Evolutionary conservation across 345 rosid genomes (phyloP).

Genomic region (Pelargonium nanum): DNA sequence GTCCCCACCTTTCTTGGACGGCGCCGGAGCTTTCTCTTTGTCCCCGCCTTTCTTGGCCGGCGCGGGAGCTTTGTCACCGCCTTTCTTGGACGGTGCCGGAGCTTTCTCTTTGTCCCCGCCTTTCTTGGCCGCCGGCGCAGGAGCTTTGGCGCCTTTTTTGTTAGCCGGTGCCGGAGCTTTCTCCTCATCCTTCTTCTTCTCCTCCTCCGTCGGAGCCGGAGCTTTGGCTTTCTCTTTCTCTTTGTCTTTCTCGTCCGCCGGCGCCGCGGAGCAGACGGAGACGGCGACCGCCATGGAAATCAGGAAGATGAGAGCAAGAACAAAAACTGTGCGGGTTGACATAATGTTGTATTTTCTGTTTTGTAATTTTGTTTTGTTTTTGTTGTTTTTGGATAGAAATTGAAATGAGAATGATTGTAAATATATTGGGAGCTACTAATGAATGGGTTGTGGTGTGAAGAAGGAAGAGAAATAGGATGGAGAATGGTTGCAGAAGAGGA

Average conservation of each 20-base stretch:
- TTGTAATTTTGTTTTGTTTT: not conserved
- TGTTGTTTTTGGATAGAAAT: not conserved
- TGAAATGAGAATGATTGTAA: slow-evolving; percentile 8
- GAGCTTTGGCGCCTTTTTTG: not conserved
- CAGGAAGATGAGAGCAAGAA: slow-evolving; percentile 7
- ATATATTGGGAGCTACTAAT: slow-evolving; percentile 1
- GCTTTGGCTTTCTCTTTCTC: too few relatives aligned
- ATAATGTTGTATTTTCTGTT: not conserved
- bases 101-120: too few relatives aligned
- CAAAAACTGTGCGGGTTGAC: slow-evolving; percentile 7
- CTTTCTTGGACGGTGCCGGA: too few relatives aligned
- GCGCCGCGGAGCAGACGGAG: slow-evolving; percentile 10
- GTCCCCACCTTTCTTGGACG: too few relatives aligned
- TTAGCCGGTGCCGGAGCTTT: not conserved
- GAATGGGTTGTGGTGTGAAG: slow-evolving; percentile 1
- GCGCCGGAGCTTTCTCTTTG: too few relatives aligned
- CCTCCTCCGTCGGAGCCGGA: not conserved
- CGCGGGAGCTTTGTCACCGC: too few relatives aligned
- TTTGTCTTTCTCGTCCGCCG: too few relatives aligned
- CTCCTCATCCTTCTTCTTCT: too few relatives aligned
- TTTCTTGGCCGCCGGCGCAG: too few relatives aligned
- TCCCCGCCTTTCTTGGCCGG: too few relatives aligned
- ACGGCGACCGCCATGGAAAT: slow-evolving; percentile 8
- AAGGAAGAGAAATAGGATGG: not conserved
- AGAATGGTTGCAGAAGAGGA: too few relatives aligned